Percentiles rank a stretch among this genome's conserved stretches.
These are phyloP conservation scores for Apiotrichum mycotoxinovorans DNA, from an alignment of 1,284 basidiomycete species.

Conservation along the genomic window DNA sequence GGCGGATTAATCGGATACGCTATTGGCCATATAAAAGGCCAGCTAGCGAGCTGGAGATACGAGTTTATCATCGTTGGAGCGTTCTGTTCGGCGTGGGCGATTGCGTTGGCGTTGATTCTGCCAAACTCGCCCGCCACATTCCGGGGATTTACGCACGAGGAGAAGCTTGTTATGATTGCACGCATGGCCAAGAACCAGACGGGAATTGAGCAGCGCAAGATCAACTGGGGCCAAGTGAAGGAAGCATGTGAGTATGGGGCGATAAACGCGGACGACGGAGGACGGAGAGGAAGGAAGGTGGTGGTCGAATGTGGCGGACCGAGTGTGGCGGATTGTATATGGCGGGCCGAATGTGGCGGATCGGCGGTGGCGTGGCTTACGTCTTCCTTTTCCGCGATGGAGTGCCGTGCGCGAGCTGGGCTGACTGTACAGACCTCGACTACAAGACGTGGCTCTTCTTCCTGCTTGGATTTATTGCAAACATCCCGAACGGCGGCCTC, in stretches of 20 bases:
- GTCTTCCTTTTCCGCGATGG: too few relatives aligned
- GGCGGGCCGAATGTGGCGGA: too few relatives aligned
- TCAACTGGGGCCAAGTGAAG: constrained; percentile 49
- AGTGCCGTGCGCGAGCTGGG: too few relatives aligned
- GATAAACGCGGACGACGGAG: too few relatives aligned
- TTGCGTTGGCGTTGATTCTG: constrained; percentile 38
- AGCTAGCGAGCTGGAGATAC: constrained; percentile 48
- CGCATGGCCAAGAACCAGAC: constrained; percentile 49
- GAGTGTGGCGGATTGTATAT: too few relatives aligned
- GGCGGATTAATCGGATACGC: constrained; percentile 27
- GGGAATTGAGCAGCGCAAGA: constrained; percentile 49
- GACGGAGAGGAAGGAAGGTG: too few relatives aligned
- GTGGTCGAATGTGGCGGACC: too few relatives aligned
- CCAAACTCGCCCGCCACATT: constrained; percentile 47
- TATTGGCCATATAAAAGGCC: constrained; percentile 46
- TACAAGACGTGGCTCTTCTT: constrained; percentile 42
- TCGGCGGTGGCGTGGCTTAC: too few relatives aligned
- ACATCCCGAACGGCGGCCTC: constrained; percentile 49
- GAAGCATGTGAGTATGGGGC: constrained; percentile 38
- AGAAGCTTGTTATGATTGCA: constrained; percentile 50
- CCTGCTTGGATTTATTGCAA: constrained; percentile 43
- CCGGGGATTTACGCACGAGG: constrained; percentile 46
- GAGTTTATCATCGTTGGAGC: constrained; percentile 50
- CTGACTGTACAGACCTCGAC: not conserved
- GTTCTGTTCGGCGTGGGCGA: constrained; percentile 40